These are phyloP conservation scores for Straminergon stramineum DNA, from an alignment of 225 moss, liverwort and hornwort genomes.

Conservation along the genomic window DNA sequence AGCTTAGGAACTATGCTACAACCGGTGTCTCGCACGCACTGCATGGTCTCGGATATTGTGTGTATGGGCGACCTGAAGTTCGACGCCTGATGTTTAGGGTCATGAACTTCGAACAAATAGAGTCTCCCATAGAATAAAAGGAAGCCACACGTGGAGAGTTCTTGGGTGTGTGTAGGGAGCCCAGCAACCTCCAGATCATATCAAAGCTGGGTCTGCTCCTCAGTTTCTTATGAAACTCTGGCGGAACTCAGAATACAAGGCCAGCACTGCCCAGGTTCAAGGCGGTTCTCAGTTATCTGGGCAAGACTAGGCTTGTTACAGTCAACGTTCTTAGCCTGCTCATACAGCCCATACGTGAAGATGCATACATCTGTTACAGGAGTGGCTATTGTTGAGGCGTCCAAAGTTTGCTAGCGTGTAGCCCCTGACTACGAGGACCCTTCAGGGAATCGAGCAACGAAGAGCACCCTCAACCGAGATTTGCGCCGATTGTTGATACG, in stretches of 20 bases:
- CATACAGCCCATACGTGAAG: not conserved
- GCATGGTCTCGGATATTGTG: constrained; percentile 62
- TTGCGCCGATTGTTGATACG: not conserved
- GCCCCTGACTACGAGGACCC: not conserved
- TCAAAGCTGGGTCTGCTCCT: not conserved
- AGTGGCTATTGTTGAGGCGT: not conserved
- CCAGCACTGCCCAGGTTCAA: not conserved
- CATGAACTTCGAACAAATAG: constrained; percentile 53
- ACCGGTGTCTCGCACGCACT: constrained; percentile 80
- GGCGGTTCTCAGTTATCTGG: not conserved
- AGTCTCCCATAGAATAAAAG: constrained; percentile 32
- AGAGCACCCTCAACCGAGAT: not conserved
- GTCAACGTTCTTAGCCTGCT: not conserved
- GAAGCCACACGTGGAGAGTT: not conserved
- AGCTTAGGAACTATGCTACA: constrained; percentile 70
- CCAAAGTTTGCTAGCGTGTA: not conserved
- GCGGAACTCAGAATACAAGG: not conserved
- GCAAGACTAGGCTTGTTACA: not conserved
- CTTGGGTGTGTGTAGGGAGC: not conserved
- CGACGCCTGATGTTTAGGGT: constrained; percentile 75
- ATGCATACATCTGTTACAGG: not conserved
- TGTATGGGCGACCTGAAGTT: constrained; percentile 86
- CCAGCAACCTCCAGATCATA: not conserved
- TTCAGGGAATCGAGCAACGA: not conserved
- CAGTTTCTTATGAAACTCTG: not conserved